Conservation (phyloP, 768 basidiomycete species). For the Phlegmacium glaucopus region DNA sequence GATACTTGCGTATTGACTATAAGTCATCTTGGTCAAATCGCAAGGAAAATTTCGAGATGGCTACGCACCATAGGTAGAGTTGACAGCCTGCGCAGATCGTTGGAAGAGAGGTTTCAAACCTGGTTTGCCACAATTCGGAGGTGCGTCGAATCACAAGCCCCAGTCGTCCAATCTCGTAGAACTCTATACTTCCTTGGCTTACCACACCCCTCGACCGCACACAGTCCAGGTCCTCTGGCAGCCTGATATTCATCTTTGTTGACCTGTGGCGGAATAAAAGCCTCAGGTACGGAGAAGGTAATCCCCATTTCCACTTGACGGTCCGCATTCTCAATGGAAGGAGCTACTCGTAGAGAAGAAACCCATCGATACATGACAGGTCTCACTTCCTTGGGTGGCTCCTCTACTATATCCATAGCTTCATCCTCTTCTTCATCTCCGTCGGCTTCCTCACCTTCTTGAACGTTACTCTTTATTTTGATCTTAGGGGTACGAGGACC, state of each 20-base stretch:
- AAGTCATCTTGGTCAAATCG: too few relatives aligned
- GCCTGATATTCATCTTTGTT: constrained; percentile 9
- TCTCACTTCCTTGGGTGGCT: constrained; percentile 30
- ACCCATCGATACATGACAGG: constrained; percentile 73
- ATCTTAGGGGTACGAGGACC: constrained; percentile 23
- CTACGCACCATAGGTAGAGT: too few relatives aligned
- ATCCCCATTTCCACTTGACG: constrained; percentile 40
- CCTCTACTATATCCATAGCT: constrained; percentile 29
- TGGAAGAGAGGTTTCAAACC: constrained; percentile 55
- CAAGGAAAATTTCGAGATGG: too few relatives aligned
- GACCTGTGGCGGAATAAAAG: constrained; percentile 5
- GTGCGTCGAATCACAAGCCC: constrained; percentile 68
- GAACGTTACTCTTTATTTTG: constrained; percentile 15
- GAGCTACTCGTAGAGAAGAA: too few relatives aligned
- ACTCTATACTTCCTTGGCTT: constrained; percentile 59
- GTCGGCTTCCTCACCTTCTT: constrained; percentile 37
- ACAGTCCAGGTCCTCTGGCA: constrained; percentile 29
- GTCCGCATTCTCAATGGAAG: constrained; percentile 10
- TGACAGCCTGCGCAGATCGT: too few relatives aligned
- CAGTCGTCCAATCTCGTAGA: constrained; percentile 57
- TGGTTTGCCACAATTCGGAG: too few relatives aligned
- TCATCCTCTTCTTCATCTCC: constrained; percentile 37
- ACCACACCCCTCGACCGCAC: constrained; percentile 58
- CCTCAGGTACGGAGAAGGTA: constrained; percentile 52
- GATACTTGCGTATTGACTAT: too few relatives aligned